Evolutionary conservation across 2,329 filamentous ascomycete species (phyloP), one percentile per base, ranked within the genome.

Genomic region (Alternaria rosae): DNA sequence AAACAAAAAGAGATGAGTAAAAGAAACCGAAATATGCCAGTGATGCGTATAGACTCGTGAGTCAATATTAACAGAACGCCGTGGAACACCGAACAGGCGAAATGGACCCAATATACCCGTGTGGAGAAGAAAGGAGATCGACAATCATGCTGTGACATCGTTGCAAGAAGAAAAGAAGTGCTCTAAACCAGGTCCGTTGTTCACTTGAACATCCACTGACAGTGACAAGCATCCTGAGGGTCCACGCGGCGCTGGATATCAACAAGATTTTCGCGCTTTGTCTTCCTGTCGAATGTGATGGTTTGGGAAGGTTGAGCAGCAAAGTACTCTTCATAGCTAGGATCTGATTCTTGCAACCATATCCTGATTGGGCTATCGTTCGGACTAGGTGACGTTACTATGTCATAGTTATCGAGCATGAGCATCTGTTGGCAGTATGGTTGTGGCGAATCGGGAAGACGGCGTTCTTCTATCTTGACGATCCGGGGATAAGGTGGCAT

Each of bases 381-480:
- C 20, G 61, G 63, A 55, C 79, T 75, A 1, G 67, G 62, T 25
- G 77, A 76, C 35, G 76, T 74, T 28, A 80, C 76, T 32, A 85
- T 73, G 9, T 76, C 69, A 28, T 85, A 85, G 65, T 88, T 81
- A 50, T 85, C 77, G 57, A 87, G 78, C 12, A 91, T 82, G 64
- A 86, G 81, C 83, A 90, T 89, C 71, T 89, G 85, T 70, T 90
- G 84, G 71, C 89, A 91, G 74, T 89, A 91, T 1, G 88, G 85
- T 53, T 81, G 70, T 9, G 81, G 74, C 6, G 81, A 78, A 44
- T 81, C 78, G 8, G 82, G 78, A 17, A 86, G 73, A 23, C 89
- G 85, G 54, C 88, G 86, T 76, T 91, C 89, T 74, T 89, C 87
- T 47, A 91, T 83, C 76, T 91, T 91, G 70, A 91, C 82, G 25